Conservation (phyloP, 257 asterid species). For the Przewalskia tangutica region DNA sequence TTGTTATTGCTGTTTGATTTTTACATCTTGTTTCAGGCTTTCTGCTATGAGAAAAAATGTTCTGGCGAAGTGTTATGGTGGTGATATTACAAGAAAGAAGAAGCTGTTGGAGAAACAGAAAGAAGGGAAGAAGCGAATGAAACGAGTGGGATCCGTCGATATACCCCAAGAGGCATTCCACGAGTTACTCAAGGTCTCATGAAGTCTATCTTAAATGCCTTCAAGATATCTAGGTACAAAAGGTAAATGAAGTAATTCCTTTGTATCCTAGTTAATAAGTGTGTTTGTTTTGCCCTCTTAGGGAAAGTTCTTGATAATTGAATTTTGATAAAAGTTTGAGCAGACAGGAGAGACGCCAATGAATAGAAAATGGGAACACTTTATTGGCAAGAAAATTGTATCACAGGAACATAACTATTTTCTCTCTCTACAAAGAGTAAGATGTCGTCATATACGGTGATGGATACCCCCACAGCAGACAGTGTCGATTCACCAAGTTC, state of each 20-base stretch:
- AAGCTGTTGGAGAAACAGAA: constrained; percentile 91
- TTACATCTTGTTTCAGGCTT: constrained; percentile 28
- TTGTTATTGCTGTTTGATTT: not conserved
- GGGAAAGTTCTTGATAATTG: not conserved
- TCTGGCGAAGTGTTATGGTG: constrained; percentile 94
- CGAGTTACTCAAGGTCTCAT: constrained; percentile 75
- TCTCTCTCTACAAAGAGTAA: not conserved
- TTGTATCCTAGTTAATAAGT: not conserved
- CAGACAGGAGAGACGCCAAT: not conserved
- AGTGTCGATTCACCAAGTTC: not conserved
- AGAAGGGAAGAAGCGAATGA: constrained; percentile 99
- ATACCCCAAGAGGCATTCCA: constrained; percentile 97
- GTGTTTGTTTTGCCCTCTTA: not conserved
- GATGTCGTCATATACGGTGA: not conserved
- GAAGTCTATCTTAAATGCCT: constrained; percentile 9
- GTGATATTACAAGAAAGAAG: constrained; percentile 74
- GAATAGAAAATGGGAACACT: not conserved
- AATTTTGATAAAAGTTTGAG: not conserved
- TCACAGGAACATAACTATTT: not conserved
- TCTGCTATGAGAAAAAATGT: constrained; percentile 97
- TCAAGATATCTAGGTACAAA: not conserved
- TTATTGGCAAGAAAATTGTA: not conserved
- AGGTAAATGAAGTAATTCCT: not conserved
- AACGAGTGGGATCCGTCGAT: constrained; percentile 92
- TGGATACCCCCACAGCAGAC: not conserved